Evolutionary conservation across 768 basidiomycete species (phyloP).

Genomic region (Pleurotus ostreatus): DNA sequence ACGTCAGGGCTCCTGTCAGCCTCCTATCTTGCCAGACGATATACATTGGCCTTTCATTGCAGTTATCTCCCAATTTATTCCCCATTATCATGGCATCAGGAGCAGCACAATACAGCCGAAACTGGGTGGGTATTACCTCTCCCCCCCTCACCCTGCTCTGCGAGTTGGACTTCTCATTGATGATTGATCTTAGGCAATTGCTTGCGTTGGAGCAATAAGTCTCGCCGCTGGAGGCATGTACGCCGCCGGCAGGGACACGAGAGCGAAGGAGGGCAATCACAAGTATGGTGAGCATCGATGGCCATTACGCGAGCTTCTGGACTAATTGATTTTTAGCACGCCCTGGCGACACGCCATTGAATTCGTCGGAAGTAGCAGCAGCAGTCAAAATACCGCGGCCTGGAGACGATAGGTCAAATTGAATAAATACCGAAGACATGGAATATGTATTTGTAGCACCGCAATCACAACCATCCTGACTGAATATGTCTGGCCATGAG

Average conservation of each 20-base stretch:
- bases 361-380: background rate
- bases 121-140: background rate
- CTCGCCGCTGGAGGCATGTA: conserved; percentile 11
- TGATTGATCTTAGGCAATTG: conserved; percentile 8
- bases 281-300: background rate
- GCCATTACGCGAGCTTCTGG: no score
- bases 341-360: background rate
- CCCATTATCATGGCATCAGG: background rate
- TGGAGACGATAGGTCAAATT: background rate
- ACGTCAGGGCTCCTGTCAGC: no score
- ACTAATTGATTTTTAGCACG: background rate
- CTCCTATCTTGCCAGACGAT: background rate
- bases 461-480: no score
- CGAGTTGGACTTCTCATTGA: background rate
- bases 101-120: background rate
- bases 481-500: no score
- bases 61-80: background rate
- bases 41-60: background rate
- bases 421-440: no score
- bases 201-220: conserved; percentile 11
- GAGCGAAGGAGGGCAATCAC: conserved; percentile 9
- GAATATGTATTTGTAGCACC: no score
- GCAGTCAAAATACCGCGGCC: conserved; percentile 1
- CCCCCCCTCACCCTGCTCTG: no score
- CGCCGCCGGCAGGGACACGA: conserved; percentile 5